phyloP scores from a whole-genome alignment of 495 filamentous ascomycete species.

The Daldinia bambusicola region DNA sequence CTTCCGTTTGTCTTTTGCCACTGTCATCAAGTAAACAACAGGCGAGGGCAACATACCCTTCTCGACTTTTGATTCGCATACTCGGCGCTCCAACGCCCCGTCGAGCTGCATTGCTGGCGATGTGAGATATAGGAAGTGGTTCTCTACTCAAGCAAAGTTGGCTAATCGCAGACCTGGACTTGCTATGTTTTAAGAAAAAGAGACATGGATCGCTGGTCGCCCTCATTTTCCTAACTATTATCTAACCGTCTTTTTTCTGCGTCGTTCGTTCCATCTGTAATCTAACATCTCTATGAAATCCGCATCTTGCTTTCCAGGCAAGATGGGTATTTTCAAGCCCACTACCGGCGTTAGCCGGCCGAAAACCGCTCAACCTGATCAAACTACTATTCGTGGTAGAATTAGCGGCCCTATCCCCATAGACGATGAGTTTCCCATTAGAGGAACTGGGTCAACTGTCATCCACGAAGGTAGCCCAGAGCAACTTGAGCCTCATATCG shows the following conservation, averaged over 20 bases:
- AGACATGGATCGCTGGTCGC: slow-evolving; percentile 42
- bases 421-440: slow-evolving; percentile 62
- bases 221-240: slow-evolving; percentile 34
- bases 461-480: slow-evolving; percentile 36
- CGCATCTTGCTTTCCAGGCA: slow-evolving; percentile 11
- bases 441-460: slow-evolving; percentile 51
- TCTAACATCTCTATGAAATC: slow-evolving; percentile 25
- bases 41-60: slow-evolving; percentile 15
- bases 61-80: slow-evolving; percentile 40
- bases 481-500: slow-evolving; percentile 33
- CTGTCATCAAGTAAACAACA: slow-evolving; percentile 34
- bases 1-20: slow-evolving; percentile 35
- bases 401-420: slow-evolving; percentile 65
- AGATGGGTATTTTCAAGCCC: slow-evolving; percentile 53
- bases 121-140: slow-evolving; percentile 40
- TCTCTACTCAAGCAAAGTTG: slow-evolving; percentile 33
- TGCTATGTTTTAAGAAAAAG: slow-evolving; percentile 17
- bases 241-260: slow-evolving; percentile 27
- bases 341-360: slow-evolving; percentile 52
- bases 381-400: slow-evolving; percentile 57
- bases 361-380: slow-evolving; percentile 52
- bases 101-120: slow-evolving; percentile 50
- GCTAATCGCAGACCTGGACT: slow-evolving; percentile 21
- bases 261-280: slow-evolving; percentile 36
- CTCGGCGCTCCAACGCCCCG: slow-evolving; percentile 34